Conservation (phyloP, 495 filamentous ascomycete species). For the Aspergillus haitiensis region DNA sequence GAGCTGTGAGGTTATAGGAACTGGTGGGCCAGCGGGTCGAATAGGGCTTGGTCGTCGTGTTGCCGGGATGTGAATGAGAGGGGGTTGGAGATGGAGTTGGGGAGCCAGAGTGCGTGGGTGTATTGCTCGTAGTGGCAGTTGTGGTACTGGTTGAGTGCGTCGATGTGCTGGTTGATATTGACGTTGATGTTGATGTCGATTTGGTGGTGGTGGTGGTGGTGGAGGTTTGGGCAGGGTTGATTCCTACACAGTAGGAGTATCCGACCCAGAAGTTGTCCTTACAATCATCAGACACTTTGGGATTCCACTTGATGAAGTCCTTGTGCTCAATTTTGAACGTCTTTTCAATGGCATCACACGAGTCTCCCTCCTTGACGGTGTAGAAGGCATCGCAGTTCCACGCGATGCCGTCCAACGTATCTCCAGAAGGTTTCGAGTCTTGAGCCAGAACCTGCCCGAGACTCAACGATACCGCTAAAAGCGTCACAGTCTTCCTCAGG, state of each 20-base stretch:
- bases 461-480: not conserved
- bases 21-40: not conserved
- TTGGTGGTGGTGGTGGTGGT: not conserved
- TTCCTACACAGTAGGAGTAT: not conserved
- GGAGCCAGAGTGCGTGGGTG: not conserved
- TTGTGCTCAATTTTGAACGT: not conserved
- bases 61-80: not conserved
- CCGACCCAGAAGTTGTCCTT: not conserved
- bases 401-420: not conserved
- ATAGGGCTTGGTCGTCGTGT: not conserved
- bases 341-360: conserved; percentile 1
- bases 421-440: not conserved
- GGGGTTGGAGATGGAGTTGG: not conserved
- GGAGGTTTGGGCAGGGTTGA: not conserved
- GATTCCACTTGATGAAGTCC: not conserved
- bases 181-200: not conserved
- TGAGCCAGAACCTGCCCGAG: not conserved
- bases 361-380: not conserved
- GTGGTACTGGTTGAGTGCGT: not conserved
- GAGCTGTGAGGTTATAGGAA: not conserved
- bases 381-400: not conserved
- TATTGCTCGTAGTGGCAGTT: not conserved
- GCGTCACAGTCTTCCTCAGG: not conserved
- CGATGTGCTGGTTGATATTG: not conserved
- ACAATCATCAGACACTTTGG: not conserved